phyloP scores from a whole-genome alignment of 1,284 basidiomycete genomes.

The Ceratobasidium sp. region DNA sequence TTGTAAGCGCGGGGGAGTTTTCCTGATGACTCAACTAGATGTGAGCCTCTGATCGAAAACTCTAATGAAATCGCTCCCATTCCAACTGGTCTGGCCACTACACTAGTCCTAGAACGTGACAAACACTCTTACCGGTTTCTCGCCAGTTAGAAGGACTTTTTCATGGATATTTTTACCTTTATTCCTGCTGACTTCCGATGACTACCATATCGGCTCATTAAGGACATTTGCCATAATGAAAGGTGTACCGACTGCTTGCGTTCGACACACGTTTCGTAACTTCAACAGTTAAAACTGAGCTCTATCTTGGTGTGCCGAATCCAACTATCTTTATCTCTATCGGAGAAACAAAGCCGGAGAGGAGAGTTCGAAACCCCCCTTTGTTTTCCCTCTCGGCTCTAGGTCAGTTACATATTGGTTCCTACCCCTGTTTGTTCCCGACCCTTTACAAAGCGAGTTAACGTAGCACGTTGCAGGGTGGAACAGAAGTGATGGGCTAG shows the following conservation, averaged over 20 bases:
- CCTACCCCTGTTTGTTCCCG: slow-evolving; percentile 18
- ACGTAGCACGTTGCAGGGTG: slow-evolving; percentile 22
- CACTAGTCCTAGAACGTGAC: not conserved
- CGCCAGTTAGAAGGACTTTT: not conserved
- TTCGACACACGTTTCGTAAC: slow-evolving; percentile 9
- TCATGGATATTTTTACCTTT: not conserved
- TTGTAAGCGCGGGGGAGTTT: no score
- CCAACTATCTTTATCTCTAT: slow-evolving; percentile 4
- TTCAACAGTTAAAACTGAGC: not conserved
- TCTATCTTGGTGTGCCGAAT: not conserved
- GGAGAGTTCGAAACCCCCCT: slow-evolving; percentile 27
- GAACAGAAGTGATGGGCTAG: not conserved
- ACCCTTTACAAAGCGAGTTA: slow-evolving; percentile 21
- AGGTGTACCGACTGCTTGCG: not conserved
- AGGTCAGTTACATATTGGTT: slow-evolving; percentile 15
- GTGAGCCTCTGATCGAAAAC: not conserved
- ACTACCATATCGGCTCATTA: not conserved
- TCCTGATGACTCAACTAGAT: not conserved
- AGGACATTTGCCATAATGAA: no score
- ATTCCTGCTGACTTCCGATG: not conserved
- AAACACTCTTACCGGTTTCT: not conserved
- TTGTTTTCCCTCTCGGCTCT: slow-evolving; percentile 36
- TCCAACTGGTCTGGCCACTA: not conserved
- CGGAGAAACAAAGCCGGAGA: slow-evolving; percentile 34
- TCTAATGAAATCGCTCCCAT: not conserved